Evolutionary conservation across 495 filamentous ascomycete genomes (phyloP).

Genomic region (Xanthoparmelia taractica): DNA sequence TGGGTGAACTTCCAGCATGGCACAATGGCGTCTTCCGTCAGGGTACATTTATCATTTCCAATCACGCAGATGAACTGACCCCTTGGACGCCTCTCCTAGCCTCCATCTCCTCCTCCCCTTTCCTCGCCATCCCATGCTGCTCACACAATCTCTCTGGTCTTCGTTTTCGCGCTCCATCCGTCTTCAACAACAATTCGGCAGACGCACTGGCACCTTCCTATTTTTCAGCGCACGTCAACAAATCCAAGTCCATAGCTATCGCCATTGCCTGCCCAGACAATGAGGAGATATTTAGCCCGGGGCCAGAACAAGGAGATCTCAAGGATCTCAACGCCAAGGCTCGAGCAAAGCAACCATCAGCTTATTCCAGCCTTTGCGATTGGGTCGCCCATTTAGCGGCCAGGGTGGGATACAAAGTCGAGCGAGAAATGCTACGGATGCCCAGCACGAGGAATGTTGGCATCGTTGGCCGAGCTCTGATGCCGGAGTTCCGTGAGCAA

Average conservation of each 20-base stretch:
- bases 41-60: constrained; percentile 88
- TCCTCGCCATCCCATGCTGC: constrained; percentile 91
- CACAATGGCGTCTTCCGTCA: constrained; percentile 66
- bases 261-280: constrained; percentile 24
- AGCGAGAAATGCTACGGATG: constrained; percentile 75
- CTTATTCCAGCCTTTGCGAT: constrained; percentile 29
- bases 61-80: constrained; percentile 93
- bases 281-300: constrained; percentile 26
- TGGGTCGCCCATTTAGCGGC: constrained; percentile 44
- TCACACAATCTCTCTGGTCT: constrained; percentile 76
- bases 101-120: constrained; percentile 63
- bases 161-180: constrained; percentile 58
- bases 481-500: constrained; percentile 12
- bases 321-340: constrained; percentile 31
- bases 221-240: constrained; percentile 24
- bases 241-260: constrained; percentile 44
- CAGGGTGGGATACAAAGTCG: constrained; percentile 66
- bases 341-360: constrained; percentile 26
- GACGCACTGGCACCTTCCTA: constrained; percentile 23
- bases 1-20: constrained; percentile 24
- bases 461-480: constrained; percentile 54
- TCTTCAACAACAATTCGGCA: constrained; percentile 24
- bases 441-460: constrained; percentile 84
- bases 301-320: constrained; percentile 38
- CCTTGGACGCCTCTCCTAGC: constrained; percentile 91